Conservation (phyloP, 768 basidiomycete genomes). For the Chalciporus pseudorubinellus region DNA sequence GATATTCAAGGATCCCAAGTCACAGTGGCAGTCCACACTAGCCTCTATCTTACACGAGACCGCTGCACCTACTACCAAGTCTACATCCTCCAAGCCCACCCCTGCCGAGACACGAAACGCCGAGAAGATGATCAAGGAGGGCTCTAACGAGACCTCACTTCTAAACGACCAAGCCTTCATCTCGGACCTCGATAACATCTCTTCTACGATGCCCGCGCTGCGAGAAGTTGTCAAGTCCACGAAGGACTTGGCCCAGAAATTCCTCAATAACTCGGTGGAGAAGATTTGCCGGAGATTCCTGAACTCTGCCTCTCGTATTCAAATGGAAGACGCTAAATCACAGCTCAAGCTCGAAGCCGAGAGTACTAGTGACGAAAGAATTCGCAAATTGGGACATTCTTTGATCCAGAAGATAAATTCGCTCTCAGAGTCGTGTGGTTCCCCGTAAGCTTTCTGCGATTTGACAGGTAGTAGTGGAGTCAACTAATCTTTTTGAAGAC, state of each 20-base stretch:
- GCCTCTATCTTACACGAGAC: conserved; percentile 18
- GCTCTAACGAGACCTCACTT: conserved; percentile 18
- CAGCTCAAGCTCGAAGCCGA: conserved; percentile 18
- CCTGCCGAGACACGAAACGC: conserved; percentile 8
- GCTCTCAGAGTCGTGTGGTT: conserved; percentile 15
- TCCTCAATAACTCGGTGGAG: conserved; percentile 16
- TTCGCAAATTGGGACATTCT: conserved; percentile 13
- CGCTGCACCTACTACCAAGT: neutral
- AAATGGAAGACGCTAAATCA: conserved; percentile 13
- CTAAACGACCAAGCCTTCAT: conserved; percentile 22
- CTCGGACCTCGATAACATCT: conserved; percentile 19
- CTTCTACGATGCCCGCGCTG: conserved; percentile 11
- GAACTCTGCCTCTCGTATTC: conserved; percentile 9
- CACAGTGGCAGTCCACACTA: conserved; percentile 9
- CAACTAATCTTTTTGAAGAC: conserved; percentile 7
- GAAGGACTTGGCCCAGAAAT: conserved; percentile 17
- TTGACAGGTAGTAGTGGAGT: neutral
- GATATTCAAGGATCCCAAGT: conserved; percentile 13
- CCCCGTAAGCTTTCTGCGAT: conserved; percentile 11
- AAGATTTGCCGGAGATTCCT: conserved; percentile 17
- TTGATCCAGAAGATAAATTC: conserved; percentile 21
- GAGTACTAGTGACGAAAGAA: conserved; percentile 9
- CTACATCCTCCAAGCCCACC: conserved; percentile 7
- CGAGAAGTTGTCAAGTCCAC: conserved; percentile 14
- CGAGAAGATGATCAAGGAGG: conserved; percentile 24